Evolutionary conservation across 2,329 filamentous ascomycete species (phyloP), one percentile per base, ranked within the genome.

Genomic region (Cercospora berteroae): DNA sequence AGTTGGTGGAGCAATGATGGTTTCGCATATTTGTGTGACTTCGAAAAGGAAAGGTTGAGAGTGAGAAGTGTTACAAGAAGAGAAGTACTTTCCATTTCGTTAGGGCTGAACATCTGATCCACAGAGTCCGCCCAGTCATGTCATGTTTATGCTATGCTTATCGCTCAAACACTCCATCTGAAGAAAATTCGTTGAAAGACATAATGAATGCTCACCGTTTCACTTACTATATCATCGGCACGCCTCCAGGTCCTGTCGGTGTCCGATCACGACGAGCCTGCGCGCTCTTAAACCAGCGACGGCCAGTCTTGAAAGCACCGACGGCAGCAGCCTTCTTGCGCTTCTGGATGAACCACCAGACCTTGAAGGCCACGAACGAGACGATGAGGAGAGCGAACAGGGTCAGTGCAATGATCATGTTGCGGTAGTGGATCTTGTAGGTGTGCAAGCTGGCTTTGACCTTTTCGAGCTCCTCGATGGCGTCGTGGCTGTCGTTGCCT

Each of bases 371-470:
- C 12, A 61, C 23, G 33, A 65, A 65, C 5, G 39, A 42, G 10
- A 56, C 44, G 20, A 65, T 29, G 8, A 65, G 57, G 2, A 65
- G 29, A 18, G 64, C 64, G 8, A 65, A 55, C 13, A 61, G 16
- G 9, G 64, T 60, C 42, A 65, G 42, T 0, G 64, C 64, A 13
- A 65, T 65, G n/a, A 60, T 60, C 20, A 52, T 55, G 57, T 65
- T 65, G 39, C 64, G 57, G 20, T 61, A 60, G 33, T 65, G 59
- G 1, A 31, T 61, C 23, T 65, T 65, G 48, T 65, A 65, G 9
- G 42, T 60, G 8, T 65, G 18, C 12, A 65, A 39, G 18, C 42
- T 27, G 18, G 44, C 42, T 31, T 65, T 58, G 27, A 61, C 36
- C 20, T 65, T 33, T 29, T 60, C 64, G 9, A 61, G 57, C n/a